Conservation (phyloP, 305 asterid genomes). For the Vinca major region DNA sequence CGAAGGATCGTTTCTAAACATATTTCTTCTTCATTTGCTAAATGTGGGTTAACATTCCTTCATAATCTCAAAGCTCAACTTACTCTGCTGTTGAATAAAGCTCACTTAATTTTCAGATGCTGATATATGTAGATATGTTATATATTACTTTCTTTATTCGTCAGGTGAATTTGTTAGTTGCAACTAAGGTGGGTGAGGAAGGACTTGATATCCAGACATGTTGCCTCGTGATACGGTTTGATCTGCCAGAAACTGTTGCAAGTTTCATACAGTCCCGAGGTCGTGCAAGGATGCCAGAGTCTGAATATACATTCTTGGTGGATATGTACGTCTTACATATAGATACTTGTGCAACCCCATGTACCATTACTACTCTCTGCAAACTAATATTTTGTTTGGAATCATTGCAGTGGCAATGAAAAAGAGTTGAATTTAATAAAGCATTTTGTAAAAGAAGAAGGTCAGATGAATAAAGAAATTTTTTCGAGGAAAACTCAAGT, state of each 20-base stretch:
- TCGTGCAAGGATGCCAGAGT: slow-evolving; percentile 93
- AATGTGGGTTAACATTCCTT: background rate
- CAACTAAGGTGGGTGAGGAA: slow-evolving; percentile 99
- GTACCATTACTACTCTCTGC: slow-evolving; percentile 17
- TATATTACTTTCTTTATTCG: slow-evolving; percentile 19
- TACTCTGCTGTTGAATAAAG: background rate
- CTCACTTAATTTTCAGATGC: background rate
- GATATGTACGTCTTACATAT: slow-evolving; percentile 51
- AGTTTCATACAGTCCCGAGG: slow-evolving; percentile 99
- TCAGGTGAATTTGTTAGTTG: slow-evolving; percentile 91
- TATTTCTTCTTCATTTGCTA: background rate
- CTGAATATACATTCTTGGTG: slow-evolving; percentile 87
- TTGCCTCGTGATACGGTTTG: slow-evolving; percentile 94
- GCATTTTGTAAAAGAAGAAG: slow-evolving; percentile 59
- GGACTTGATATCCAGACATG: slow-evolving; percentile 99
- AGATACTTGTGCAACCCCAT: slow-evolving; percentile 16
- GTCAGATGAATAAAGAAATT: slow-evolving; percentile 71
- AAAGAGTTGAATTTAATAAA: slow-evolving; percentile 61
- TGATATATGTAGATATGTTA: background rate
- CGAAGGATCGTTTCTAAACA: background rate
- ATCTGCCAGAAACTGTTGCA: slow-evolving; percentile 96
- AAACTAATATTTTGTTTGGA: slow-evolving; percentile 15
- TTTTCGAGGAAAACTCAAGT: slow-evolving; percentile 44
- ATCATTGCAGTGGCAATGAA: slow-evolving; percentile 48
- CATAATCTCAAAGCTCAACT: background rate